Conservation (phyloP, 495 filamentous ascomycete species). For the Lepraria neglecta region DNA sequence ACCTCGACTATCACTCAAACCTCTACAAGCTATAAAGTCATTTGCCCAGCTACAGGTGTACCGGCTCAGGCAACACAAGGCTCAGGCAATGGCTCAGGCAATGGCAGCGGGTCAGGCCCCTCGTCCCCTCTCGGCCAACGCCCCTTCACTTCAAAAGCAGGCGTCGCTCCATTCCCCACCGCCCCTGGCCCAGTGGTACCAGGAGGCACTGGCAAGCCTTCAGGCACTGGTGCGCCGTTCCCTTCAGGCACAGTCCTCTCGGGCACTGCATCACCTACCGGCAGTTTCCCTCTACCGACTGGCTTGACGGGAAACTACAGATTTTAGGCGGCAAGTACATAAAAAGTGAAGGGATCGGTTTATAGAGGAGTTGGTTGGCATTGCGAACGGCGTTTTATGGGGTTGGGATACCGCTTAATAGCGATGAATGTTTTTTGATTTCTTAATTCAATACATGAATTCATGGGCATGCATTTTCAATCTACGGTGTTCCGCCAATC, state of each 20-base stretch:
- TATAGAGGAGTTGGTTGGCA: neutral
- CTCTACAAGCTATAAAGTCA: constrained; percentile 23
- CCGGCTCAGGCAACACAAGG: constrained; percentile 4
- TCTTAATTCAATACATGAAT: neutral
- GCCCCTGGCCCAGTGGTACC: neutral
- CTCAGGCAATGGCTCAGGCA: constrained; percentile 14
- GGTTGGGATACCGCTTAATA: neutral
- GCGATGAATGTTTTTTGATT: neutral
- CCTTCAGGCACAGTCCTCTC: neutral
- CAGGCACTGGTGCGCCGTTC: constrained; percentile 1
- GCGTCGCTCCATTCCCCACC: constrained; percentile 7
- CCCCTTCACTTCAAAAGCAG: constrained; percentile 2
- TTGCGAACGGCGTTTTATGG: neutral
- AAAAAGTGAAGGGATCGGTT: neutral
- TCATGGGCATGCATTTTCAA: neutral
- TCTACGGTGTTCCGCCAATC: neutral
- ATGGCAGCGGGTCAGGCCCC: neutral
- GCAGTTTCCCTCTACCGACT: neutral
- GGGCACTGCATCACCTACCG: neutral
- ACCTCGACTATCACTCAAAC: constrained; percentile 26
- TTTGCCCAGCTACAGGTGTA: constrained; percentile 23
- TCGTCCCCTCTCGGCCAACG: constrained; percentile 12
- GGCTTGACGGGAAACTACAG: neutral
- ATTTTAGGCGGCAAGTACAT: neutral
- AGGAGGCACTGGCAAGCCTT: neutral